A percentile compares a stretch with the other conserved stretches of the same genome.
Evolutionary conservation across 805 yeast genomes (phyloP).

Genomic region (Metschnikowia sp.): DNA sequence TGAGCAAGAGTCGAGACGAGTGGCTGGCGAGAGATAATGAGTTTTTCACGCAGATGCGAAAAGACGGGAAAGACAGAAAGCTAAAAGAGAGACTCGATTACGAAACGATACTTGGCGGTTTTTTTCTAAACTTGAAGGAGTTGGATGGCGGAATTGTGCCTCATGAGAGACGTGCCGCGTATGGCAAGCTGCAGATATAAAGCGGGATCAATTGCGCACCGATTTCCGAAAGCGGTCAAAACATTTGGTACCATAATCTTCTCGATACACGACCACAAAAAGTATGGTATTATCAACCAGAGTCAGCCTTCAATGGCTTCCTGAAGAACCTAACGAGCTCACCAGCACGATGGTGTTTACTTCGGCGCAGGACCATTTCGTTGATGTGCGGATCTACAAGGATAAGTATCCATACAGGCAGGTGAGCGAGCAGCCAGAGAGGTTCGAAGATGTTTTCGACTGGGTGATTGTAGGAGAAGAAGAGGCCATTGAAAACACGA

Average conservation of each 20-base stretch:
- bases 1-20: conserved; percentile 31
- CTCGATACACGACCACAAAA: background rate
- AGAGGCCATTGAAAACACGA: conserved; percentile 32
- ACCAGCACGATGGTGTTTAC: conserved; percentile 49
- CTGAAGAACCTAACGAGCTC: conserved; percentile 37
- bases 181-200: background rate
- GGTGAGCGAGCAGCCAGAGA: conserved; percentile 2
- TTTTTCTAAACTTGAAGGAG: conserved; percentile 29
- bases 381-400: conserved; percentile 40
- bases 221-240: conserved; percentile 2
- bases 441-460: conserved; percentile 40
- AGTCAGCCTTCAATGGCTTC: conserved; percentile 52
- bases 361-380: conserved; percentile 43
- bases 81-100: conserved; percentile 28
- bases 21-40: conserved; percentile 40
- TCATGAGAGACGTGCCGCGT: conserved; percentile 8
- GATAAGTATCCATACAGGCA: conserved; percentile 13
- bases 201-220: conserved; percentile 8
- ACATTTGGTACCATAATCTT: background rate
- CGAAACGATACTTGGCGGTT: conserved; percentile 34
- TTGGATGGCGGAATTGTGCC: conserved; percentile 34
- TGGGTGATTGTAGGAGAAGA: conserved; percentile 59
- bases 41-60: conserved; percentile 24
- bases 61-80: conserved; percentile 17
- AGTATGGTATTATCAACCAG: conserved; percentile 42